Conservation (phyloP, 2,329 filamentous ascomycete species). For the Capronia coronata region DNA sequence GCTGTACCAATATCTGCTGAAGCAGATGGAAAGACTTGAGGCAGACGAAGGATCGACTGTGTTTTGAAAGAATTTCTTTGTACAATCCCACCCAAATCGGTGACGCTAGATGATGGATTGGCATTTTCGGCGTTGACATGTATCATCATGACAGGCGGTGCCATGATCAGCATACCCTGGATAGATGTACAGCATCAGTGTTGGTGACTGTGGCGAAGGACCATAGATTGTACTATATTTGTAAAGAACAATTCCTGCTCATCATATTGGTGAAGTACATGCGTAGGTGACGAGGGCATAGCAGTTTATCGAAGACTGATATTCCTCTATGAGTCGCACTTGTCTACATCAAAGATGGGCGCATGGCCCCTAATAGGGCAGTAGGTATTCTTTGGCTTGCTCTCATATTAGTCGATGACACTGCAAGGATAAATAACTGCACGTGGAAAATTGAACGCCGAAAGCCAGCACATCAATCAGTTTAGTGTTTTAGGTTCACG, state of each 20-base stretch:
- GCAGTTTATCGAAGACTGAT: too few species aligned
- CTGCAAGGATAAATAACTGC: too few species aligned
- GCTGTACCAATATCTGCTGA: slow-evolving; percentile 80
- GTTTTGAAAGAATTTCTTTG: slow-evolving; percentile 17
- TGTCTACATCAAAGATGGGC: too few species aligned
- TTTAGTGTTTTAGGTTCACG: not conserved
- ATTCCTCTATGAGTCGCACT: too few species aligned
- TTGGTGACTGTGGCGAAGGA: slow-evolving; percentile 1
- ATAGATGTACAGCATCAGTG: slow-evolving; percentile 9
- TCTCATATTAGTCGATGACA: too few species aligned
- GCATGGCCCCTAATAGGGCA: too few species aligned
- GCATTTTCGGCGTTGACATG: slow-evolving; percentile 9
- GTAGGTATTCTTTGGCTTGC: too few species aligned
- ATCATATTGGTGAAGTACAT: too few species aligned
- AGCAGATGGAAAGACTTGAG: slow-evolving; percentile 58
- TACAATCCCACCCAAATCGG: slow-evolving; percentile 2
- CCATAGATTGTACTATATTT: slow-evolving; percentile 17
- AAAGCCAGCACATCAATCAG: not conserved
- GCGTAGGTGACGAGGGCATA: too few species aligned
- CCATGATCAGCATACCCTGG: slow-evolving; percentile 13
- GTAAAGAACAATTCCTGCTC: slow-evolving; percentile 7
- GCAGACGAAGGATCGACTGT: slow-evolving; percentile 19
- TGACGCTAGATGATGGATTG: not conserved
- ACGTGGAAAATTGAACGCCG: slow-evolving; percentile 4
- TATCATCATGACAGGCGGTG: slow-evolving; percentile 2